Percentiles rank a stretch among this genome's conserved stretches.
These are phyloP conservation scores for Jatropha curcas DNA, from an alignment of 345 rosid genomes.

Conservation along the genomic window DNA sequence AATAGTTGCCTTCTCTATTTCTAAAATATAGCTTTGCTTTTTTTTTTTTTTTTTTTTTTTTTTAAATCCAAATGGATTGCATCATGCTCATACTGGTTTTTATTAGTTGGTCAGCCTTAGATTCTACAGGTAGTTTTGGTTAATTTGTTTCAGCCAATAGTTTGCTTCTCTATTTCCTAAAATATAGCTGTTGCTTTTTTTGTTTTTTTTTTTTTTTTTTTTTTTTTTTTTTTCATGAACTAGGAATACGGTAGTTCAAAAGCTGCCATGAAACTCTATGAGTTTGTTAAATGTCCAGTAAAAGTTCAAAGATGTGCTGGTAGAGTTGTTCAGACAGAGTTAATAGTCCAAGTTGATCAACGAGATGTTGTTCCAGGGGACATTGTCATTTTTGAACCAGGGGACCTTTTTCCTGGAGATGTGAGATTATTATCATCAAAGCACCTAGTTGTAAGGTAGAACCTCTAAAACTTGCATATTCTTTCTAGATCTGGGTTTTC, in stretches of 20 bases:
- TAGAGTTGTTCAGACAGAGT: constrained; percentile 63
- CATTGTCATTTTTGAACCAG: constrained; percentile 65
- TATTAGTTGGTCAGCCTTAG: no score
- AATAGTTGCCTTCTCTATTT: neutral
- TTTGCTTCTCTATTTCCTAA: no score
- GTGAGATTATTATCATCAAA: constrained; percentile 65
- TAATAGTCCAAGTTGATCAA: constrained; percentile 67
- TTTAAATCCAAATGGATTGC: no score
- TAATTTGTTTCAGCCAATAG: no score
- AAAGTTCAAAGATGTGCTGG: constrained; percentile 82
- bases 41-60: no score
- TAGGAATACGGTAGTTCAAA: constrained; percentile 72
- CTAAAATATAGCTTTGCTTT: constrained; percentile 1
- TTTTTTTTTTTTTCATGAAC: constrained; percentile 3
- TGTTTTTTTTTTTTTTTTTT: no score
- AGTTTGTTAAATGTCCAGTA: constrained; percentile 56
- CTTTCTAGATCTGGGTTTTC: neutral
- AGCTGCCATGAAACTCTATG: constrained; percentile 75
- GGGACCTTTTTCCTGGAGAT: constrained; percentile 75
- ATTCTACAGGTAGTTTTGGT: no score
- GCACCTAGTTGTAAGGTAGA: constrained; percentile 63
- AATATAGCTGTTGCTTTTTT: no score
- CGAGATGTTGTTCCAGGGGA: constrained; percentile 75
- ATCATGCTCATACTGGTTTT: no score
- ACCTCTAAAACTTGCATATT: neutral